Base-by-base conservation (phyloP, 768 basidiomycete species). In the Mycena olivaceomarginata region DNA sequence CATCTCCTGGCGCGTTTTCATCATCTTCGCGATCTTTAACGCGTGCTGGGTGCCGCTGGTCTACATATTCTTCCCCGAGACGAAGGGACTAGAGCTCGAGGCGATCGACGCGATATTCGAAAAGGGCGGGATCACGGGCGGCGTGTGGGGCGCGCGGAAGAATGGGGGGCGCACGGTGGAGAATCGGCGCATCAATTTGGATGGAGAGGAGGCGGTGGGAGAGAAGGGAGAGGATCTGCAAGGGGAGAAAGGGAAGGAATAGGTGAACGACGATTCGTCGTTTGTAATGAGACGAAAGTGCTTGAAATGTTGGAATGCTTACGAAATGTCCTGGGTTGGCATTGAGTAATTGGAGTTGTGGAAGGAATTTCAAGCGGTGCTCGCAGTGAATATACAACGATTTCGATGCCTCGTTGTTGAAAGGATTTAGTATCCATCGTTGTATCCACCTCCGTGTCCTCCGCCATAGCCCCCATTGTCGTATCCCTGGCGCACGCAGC, bases 21-120 rank as follows among this genome's bases (percentile, higher is more conserved):
- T 88, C 74, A 87, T 89, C 45, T 90, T 89, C 74, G 88, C 88
- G 12, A 82, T 87, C 18, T 86, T 88, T 79, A 89, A 89, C 78
- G 87, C 87, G 31, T 83, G 85, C 59, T 89, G 87, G 86, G 85
- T 89, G 15, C 86, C 87, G 4, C 81, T 89, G 65, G 79, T 80
- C 15, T 51, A 57, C 46, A 57, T 53, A 66, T 85, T 85, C 74
- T 85, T 85, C 82, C 84, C 84, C 1, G 84, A 86, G 75, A 88
- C 87, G 37, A 81, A 85, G 63, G 86, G 86, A 6, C 82, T 87
- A 18, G 85, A 88, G 74, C 81, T 88, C 40, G 87, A 88, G 70
- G 86, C 86, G 69, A 82, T 87, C 31, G 85, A 88, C 56, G 82
- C 85, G 37, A 86, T 88, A 59, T 86, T 88, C 74, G 85, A 88